phyloP scores from a whole-genome alignment of 2,329 filamentous ascomycete species.

The Penicillium sp. region DNA sequence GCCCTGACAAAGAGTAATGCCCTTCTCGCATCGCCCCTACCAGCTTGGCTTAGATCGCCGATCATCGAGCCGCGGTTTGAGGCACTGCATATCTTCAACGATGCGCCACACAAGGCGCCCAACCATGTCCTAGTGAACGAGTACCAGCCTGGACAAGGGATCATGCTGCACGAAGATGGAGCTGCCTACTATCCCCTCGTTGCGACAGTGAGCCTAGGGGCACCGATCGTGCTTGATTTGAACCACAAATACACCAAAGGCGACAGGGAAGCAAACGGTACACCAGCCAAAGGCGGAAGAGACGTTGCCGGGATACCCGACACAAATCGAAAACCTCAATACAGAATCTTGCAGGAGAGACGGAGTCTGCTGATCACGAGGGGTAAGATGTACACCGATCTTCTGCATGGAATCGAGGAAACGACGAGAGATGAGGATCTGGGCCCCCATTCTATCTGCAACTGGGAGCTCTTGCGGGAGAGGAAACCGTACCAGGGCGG shows the following conservation, averaged over 20 bases:
- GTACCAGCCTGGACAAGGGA: constrained; percentile 83
- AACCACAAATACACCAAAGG: constrained; percentile 56
- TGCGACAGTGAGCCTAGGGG: constrained; percentile 83
- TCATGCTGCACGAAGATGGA: constrained; percentile 96
- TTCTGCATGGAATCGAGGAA: constrained; percentile 60
- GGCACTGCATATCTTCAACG: constrained; percentile 52
- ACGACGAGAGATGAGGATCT: constrained; percentile 64
- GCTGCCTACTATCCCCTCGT: constrained; percentile 83
- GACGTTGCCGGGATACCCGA: background rate
- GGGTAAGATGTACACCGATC: constrained; percentile 54
- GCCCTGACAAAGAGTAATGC: constrained; percentile 72
- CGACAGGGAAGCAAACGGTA: constrained; percentile 21
- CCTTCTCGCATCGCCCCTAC: constrained; percentile 70
- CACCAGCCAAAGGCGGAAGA: constrained; percentile 1
- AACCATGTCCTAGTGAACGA: constrained; percentile 96
- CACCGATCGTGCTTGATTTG: constrained; percentile 74
- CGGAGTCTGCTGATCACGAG: constrained; percentile 66
- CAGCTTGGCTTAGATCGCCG: constrained; percentile 70
- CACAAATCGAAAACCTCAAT: constrained; percentile 25
- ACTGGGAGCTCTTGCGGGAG: constrained; percentile 58
- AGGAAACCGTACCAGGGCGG: constrained; percentile 40
- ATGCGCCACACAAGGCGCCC: constrained; percentile 71
- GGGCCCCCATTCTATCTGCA: constrained; percentile 51
- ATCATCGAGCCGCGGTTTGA: constrained; percentile 59
- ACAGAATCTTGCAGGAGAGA: constrained; percentile 76